These are phyloP conservation scores for Apiospora marii DNA, from an alignment of 2,329 filamentous ascomycete genomes.

Conservation along the genomic window DNA sequence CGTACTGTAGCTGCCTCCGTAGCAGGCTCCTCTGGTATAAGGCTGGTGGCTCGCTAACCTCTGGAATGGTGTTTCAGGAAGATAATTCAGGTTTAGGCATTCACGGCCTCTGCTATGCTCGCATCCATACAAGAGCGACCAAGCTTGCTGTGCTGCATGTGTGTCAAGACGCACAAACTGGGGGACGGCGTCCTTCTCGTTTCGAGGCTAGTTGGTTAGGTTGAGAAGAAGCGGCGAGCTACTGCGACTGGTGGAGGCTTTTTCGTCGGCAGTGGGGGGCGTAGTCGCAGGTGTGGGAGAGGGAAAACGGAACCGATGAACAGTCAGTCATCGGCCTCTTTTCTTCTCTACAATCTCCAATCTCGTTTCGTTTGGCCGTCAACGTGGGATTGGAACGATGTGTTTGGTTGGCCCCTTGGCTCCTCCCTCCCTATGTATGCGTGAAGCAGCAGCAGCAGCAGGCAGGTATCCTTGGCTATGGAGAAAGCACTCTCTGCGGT, in stretches of 20 bases:
- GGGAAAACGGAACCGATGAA: conserved; percentile 12
- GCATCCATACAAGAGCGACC: conserved; percentile 19
- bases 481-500: conserved; percentile 1
- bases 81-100: conserved; percentile 16
- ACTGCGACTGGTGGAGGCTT: conserved; percentile 20
- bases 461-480: conserved; percentile 16
- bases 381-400: conserved; percentile 9
- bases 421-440: not conserved
- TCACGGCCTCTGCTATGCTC: conserved; percentile 3
- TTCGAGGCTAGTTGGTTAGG: conserved; percentile 21
- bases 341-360: conserved; percentile 19
- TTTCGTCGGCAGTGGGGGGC: conserved; percentile 21
- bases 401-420: not conserved
- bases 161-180: conserved; percentile 19
- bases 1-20: not conserved
- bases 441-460: not conserved
- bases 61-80: conserved; percentile 21
- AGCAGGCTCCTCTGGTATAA: not conserved
- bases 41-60: conserved; percentile 14
- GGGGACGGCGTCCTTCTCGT: conserved; percentile 15
- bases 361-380: conserved; percentile 16
- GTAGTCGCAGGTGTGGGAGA: conserved; percentile 6
- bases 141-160: conserved; percentile 14
- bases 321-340: conserved; percentile 6
- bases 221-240: conserved; percentile 20